These are phyloP conservation scores for Alternaria consortialis DNA, from an alignment of 2,329 filamentous ascomycete species.

Conservation along the genomic window DNA sequence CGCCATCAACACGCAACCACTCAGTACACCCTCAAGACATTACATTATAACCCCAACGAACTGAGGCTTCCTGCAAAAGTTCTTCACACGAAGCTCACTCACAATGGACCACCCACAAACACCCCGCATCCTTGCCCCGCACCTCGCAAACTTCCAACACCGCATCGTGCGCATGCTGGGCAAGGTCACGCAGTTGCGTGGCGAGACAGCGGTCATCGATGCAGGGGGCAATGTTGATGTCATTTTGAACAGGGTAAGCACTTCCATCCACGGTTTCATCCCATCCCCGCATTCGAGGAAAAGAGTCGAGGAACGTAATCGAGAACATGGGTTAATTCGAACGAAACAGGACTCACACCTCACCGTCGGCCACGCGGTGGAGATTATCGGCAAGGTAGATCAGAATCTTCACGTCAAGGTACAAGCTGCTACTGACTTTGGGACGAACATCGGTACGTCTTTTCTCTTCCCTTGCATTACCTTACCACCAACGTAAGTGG, in stretches of 20 bases:
- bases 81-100: not conserved
- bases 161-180: constrained; percentile 85
- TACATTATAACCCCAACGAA: not conserved
- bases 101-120: constrained; percentile 58
- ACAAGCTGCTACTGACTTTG: constrained; percentile 74
- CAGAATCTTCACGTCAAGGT: constrained; percentile 76
- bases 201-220: constrained; percentile 82
- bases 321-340: not conserved
- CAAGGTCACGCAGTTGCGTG: constrained; percentile 82
- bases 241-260: constrained; percentile 74
- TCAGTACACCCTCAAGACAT: not conserved
- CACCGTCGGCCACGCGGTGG: constrained; percentile 72
- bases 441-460: constrained; percentile 71
- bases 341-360: constrained; percentile 72
- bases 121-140: constrained; percentile 82
- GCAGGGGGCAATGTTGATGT: constrained; percentile 79
- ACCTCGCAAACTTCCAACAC: constrained; percentile 77
- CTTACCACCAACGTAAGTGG: too few species aligned
- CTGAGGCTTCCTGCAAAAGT: not conserved
- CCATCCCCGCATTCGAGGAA: not conserved
- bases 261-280: not conserved
- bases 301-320: not conserved
- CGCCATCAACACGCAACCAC: not conserved
- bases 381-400: constrained; percentile 83
- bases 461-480: not conserved